Base-by-base conservation (phyloP, 139 green algal genomes). In the Coccomyxa sp. region DNA sequence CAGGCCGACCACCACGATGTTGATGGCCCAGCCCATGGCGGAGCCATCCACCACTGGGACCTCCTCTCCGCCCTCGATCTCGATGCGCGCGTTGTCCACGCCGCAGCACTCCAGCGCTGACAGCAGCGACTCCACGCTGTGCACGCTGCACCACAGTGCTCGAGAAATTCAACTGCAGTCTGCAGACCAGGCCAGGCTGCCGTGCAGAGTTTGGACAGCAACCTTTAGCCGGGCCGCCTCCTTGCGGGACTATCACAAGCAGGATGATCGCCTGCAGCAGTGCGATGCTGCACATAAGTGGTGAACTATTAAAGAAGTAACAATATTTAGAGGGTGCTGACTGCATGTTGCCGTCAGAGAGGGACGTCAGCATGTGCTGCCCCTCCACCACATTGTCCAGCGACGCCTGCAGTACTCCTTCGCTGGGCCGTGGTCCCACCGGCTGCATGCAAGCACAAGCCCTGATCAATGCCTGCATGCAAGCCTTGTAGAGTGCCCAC, bases 21-120 rank as follows among this genome's bases (percentile, higher is more conserved):
- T 87, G 0, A 89, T 58, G 0, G 79, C 83, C 94, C 94, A 97
- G 38, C 82, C 84, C 27, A 93, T 71, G 0, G 94, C 90, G 23
- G 90, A 96, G 74, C 96, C 95, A 83, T 98, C 95, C 13, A 98
- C 14, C 13, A 97, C 84, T 17, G 95, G 95, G 23, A 97, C 45
- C 86, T 98, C 95, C 10, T 27, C 11, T 51, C 88, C 91, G 1
- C 91, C 92, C 74, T 93, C 88, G 13, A 95, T 82, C 80, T 96
- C 92, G 66, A 95, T 95, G 17, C 95, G 86, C 15, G 92, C 93
- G 84, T 98, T 98, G 84, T 96, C 92, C 18, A 98, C 90, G 0
- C 95, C 95, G 59, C 87, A 94, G 16, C 84, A 90, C 83, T 98
- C 95, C 79, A 98, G 82, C 0, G 95, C 92, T 15, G 93, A 91